phyloP scores from a whole-genome alignment of 83 land plant species.

The Diphasiastrum complanatum region DNA sequence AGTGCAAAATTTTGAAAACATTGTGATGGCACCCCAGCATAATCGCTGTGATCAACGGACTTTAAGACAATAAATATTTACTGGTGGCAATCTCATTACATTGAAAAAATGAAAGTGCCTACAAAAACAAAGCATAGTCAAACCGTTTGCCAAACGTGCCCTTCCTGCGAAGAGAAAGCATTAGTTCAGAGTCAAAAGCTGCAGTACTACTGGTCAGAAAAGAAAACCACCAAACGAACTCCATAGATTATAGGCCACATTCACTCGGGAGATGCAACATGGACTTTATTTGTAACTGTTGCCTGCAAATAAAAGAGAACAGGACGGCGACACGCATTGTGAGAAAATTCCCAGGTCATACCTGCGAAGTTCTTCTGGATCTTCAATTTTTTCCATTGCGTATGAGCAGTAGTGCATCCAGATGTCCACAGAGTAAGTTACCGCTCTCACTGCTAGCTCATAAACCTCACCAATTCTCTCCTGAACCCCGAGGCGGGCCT shows the following conservation, averaged over 20 bases:
- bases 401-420: conserved; percentile 83
- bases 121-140: no score
- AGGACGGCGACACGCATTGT: no score
- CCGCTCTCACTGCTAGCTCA: conserved; percentile 85
- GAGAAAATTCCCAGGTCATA: conserved; percentile 25
- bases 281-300: no score
- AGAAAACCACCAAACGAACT: conserved; percentile 23
- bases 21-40: no score
- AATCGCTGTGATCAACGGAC: no score
- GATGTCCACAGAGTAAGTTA: conserved; percentile 89
- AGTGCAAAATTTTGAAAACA: no score
- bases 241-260: no score
- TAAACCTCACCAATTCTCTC: conserved; percentile 86
- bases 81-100: no score
- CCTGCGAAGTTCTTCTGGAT: conserved; percentile 74
- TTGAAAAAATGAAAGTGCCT: background rate
- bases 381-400: conserved; percentile 65
- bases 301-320: no score
- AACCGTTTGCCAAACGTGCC: conserved; percentile 44
- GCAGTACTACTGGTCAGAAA: conserved; percentile 75
- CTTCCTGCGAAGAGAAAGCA: conserved; percentile 22
- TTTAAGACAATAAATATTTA: no score
- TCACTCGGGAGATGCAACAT: no score
- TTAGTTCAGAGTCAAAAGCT: conserved; percentile 46
- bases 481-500: conserved; percentile 50